Base-by-base conservation (phyloP, 257 asterid genomes). In the Solanum virginianum region DNA sequence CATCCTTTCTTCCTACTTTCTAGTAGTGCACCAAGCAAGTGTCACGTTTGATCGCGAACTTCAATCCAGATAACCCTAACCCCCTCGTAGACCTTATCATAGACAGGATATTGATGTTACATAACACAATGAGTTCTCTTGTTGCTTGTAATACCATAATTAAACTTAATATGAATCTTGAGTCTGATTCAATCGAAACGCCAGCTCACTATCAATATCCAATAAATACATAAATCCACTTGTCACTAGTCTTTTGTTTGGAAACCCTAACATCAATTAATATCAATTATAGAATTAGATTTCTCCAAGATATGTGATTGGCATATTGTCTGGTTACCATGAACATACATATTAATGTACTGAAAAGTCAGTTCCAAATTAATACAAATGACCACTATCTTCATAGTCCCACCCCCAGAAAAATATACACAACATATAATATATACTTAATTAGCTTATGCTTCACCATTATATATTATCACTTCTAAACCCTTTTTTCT, bases 261-360 rank as follows among this genome's bases (percentile, higher is more conserved):
- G 22, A 69, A 69, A 70, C 80, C 54, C 80, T 10, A 41, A 41
- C 80, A 70, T 41, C 49, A 39, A 70, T 70, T 9, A 39, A 70
- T 70, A 18, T 39, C 29, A 41, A 18, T 18, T 10, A 5, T 70
- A 18, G 54, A 70, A 18, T 10, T 41, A 70, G 80, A 39, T 70
- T 39, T 70, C 54, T 45, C 0, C 80, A 70, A 70, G 80, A 70
- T 70, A 18, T 16, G 16, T 70, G 54, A 70, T 70, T 70, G 54
- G 80, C 17, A 69, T 68, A 68, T 18, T 70, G 80, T 70, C 80
- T 70, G 79, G 80, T 41, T 70, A 39, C 29, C 54, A 70, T 8
- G 47, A 8, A 70, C n/a, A 39, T 18, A 69, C 51, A 70, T 39
- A 70, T 18, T 17, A 70, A 70, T 70, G 54, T 41, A 39, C 18